These are phyloP conservation scores for Xylaria arbuscula DNA, from an alignment of 2,329 filamentous ascomycete species.

Conservation along the genomic window DNA sequence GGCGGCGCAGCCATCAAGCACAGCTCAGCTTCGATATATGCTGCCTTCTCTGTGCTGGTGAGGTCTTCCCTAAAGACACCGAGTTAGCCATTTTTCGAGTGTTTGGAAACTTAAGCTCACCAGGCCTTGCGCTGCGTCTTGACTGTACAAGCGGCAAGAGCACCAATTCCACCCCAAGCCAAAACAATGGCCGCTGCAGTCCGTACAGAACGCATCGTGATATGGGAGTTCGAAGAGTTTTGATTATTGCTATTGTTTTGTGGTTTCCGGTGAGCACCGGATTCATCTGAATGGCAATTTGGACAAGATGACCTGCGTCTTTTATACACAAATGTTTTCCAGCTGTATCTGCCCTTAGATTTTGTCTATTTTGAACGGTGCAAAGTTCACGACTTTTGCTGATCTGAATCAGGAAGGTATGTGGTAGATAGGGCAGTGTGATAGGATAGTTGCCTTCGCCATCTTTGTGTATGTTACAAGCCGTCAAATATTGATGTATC, in stretches of 20 bases:
- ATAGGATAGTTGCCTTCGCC: neutral
- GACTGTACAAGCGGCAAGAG: conserved; percentile 10
- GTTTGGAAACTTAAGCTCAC: neutral
- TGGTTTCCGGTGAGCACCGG: neutral
- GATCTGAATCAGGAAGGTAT: neutral
- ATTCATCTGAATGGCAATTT: neutral
- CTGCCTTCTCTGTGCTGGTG: conserved; percentile 19
- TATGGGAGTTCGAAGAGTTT: neutral
- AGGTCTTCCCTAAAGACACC: conserved; percentile 9
- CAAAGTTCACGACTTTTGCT: neutral
- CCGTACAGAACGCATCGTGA: neutral
- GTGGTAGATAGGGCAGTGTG: neutral
- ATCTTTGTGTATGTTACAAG: neutral
- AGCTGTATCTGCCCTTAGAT: neutral
- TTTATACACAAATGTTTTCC: neutral
- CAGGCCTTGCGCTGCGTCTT: conserved; percentile 27
- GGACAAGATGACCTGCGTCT: neutral
- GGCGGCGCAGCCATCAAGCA: conserved; percentile 26
- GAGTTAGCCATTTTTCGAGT: neutral
- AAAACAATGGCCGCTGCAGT: neutral
- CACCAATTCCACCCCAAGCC: neutral
- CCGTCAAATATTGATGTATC: neutral
- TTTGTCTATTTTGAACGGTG: neutral
- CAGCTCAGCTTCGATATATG: conserved; percentile 21
- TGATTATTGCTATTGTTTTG: no score